Evolutionary conservation across 2,329 filamentous ascomycete species (phyloP).

Genomic region (Biscogniauxia marginata): DNA sequence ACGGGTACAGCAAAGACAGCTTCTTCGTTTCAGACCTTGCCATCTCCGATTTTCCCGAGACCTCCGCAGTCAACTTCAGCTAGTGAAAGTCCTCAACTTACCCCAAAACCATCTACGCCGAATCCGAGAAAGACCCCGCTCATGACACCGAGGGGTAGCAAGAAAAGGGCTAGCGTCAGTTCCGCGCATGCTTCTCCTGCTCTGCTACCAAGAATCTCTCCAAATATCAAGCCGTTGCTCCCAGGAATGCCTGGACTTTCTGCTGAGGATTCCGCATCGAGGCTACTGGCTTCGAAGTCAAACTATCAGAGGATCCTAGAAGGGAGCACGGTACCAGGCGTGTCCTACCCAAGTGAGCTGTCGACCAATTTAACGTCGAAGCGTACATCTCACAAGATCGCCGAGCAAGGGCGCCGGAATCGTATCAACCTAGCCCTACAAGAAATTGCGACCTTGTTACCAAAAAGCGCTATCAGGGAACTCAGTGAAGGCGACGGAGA

Average conservation of each 20-base stretch:
- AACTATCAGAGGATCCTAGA: constrained; percentile 98
- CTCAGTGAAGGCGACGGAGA: constrained; percentile 46
- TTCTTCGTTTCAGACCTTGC: constrained; percentile 50
- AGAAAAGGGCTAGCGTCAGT: constrained; percentile 69
- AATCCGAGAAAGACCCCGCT: constrained; percentile 55
- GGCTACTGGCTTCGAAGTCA: constrained; percentile 87
- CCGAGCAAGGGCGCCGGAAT: constrained; percentile 92
- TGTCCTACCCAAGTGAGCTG: constrained; percentile 85
- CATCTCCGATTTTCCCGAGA: constrained; percentile 47
- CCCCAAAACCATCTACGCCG: constrained; percentile 44
- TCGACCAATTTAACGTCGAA: constrained; percentile 95
- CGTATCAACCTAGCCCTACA: constrained; percentile 92
- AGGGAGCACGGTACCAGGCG: constrained; percentile 84
- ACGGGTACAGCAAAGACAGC: constrained; percentile 44
- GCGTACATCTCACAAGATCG: constrained; percentile 95
- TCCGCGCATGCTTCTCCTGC: constrained; percentile 83
- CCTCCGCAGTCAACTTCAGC: constrained; percentile 49
- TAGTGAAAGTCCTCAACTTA: constrained; percentile 64
- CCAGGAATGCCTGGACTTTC: constrained; percentile 57
- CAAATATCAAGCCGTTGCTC: constrained; percentile 87
- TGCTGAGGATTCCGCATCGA: constrained; percentile 61
- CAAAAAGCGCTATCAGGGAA: constrained; percentile 49
- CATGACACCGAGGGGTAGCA: constrained; percentile 55
- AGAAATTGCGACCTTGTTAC: constrained; percentile 86
- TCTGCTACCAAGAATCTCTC: constrained; percentile 83